A percentile compares a stretch with the other conserved stretches of the same genome.
phyloP scores from a whole-genome alignment of 257 asterid species.

The Primulina huaijiensis region DNA sequence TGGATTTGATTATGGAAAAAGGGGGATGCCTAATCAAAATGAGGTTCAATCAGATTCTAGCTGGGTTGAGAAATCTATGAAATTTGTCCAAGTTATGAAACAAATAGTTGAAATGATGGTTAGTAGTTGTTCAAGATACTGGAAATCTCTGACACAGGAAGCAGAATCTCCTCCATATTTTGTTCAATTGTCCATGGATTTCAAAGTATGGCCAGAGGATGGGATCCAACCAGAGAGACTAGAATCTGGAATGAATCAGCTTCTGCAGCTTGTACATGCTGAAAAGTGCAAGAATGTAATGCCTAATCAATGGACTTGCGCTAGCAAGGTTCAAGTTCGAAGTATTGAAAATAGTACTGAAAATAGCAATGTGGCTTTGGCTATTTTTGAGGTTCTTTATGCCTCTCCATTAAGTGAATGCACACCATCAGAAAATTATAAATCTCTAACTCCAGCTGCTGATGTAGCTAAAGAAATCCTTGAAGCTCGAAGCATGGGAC shows the following conservation, averaged over 20 bases:
- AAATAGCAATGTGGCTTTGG: slow-evolving; percentile 55
- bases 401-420: slow-evolving; percentile 71
- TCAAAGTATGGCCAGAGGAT: slow-evolving; percentile 87
- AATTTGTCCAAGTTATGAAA: slow-evolving; percentile 42
- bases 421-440: slow-evolving; percentile 51
- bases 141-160: slow-evolving; percentile 98
- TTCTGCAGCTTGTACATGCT: slow-evolving; percentile 70
- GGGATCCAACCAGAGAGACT: slow-evolving; percentile 98
- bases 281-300: slow-evolving; percentile 63
- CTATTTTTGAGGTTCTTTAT: slow-evolving; percentile 92
- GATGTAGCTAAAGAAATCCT: slow-evolving; percentile 86
- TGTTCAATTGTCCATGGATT: slow-evolving; percentile 92
- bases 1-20: slow-evolving; percentile 50
- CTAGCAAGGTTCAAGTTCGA: slow-evolving; percentile 89
- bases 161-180: slow-evolving; percentile 99
- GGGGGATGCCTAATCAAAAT: slow-evolving; percentile 41
- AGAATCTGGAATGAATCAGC: slow-evolving; percentile 83
- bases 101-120: slow-evolving; percentile 41
- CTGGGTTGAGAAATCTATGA: slow-evolving; percentile 58
- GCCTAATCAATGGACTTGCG: slow-evolving; percentile 55
- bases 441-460: slow-evolving; percentile 96
- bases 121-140: slow-evolving; percentile 67
- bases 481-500: slow-evolving; percentile 51
- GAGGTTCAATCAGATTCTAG: slow-evolving; percentile 38
- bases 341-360: slow-evolving; percentile 85